Percentiles rank a stretch among this genome's conserved stretches.
Conservation (phyloP, 352 stramenopile species). For the Globisporangium acanthophoron region DNA sequence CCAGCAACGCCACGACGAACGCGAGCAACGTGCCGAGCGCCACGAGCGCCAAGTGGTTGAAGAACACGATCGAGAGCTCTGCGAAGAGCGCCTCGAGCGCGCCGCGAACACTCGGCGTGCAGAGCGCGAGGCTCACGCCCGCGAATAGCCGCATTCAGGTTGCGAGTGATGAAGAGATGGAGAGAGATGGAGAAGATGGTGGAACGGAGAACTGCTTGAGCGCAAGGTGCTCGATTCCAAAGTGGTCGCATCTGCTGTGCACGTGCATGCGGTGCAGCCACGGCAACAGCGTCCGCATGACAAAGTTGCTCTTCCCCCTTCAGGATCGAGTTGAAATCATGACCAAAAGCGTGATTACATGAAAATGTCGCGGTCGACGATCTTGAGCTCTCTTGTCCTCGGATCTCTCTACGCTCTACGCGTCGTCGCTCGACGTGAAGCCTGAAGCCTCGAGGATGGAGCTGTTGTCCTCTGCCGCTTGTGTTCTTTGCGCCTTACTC, state of each 20-base stretch:
- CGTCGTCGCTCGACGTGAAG: too few species aligned
- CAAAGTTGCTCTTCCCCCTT: background rate
- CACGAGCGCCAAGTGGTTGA: slow-evolving; percentile 46
- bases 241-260: background rate
- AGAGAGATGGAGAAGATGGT: background rate
- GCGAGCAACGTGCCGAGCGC: slow-evolving; percentile 20
- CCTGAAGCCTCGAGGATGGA: background rate
- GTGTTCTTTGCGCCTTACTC: background rate
- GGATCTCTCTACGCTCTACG: too few species aligned
- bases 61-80: slow-evolving; percentile 57
- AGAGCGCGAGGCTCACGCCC: slow-evolving; percentile 45
- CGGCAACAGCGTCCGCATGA: background rate
- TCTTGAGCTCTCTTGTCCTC: too few species aligned
- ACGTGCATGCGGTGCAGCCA: background rate
- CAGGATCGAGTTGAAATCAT: background rate
- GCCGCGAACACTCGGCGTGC: slow-evolving; percentile 42
- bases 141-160: slow-evolving; percentile 50
- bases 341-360: background rate
- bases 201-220: background rate
- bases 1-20: slow-evolving; percentile 17
- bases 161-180: background rate
- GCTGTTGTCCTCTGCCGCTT: background rate
- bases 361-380: background rate
- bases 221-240: background rate
- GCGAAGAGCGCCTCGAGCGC: slow-evolving; percentile 57